Evolutionary conservation across 805 yeast species (phyloP), one percentile per base, ranked within the genome.

Genomic region (Candida takata): DNA sequence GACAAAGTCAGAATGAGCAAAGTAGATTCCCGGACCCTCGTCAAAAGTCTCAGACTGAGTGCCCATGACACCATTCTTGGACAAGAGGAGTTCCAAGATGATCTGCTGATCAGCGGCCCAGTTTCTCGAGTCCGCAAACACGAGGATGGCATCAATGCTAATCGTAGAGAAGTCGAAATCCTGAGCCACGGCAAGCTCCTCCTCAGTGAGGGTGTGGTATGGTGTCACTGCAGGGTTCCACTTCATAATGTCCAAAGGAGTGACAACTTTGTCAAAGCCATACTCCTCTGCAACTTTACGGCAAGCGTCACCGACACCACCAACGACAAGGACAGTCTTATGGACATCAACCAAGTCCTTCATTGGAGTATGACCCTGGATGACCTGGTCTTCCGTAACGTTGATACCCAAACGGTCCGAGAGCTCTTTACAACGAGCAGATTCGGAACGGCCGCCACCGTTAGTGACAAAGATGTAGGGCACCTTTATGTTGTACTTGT

Each of bases 301-400:
- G 54, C 95, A 85, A 10, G 79, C 76, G 47, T 85, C 86, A 30
- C 92, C 87, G 18, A 83, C 77, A 46, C 95, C 95, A 44, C 95
- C 95, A 35, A 86, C 86, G 36, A 86, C 95, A 31, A 86, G 64
- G 5, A 86, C 94, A 38, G 81, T 82, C 38, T 80, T 64, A 58
- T 79, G 77, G 12, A 70, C 65, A 21, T 70, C 72, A 11, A 79
- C 83, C 52, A 85, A 67, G 52, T 84, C 94, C 48, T 75, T 79
- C 92, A 86, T 86, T 24, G 96, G 96, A 2, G 96, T 86, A 60
- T 86, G 95, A 42, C 95, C 95, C 60, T 86, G 95, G 49, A 86
- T 82, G 40, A 86, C 82, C 62, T 86, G 95, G 36, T 77, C 85
- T 29, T 77, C 76, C 10, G 79, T 72, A 40, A 86, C 74, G 27